Conservation (phyloP, 495 filamentous ascomycete genomes). For the Cercophora sp. region DNA sequence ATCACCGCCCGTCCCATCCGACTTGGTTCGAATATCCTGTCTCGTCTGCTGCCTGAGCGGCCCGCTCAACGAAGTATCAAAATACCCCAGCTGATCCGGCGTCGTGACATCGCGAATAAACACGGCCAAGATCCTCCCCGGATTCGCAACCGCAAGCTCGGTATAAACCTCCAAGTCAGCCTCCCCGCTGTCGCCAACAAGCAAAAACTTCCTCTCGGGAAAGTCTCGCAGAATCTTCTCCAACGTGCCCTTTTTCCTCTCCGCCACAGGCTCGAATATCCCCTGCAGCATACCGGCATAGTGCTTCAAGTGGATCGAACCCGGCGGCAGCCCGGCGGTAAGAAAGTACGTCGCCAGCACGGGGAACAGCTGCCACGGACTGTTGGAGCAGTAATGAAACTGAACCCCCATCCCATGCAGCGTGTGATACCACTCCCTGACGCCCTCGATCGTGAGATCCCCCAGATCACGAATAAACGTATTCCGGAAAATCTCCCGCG, state of each 20-base stretch:
- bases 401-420: conserved; percentile 76
- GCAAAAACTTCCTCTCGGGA: conserved; percentile 80
- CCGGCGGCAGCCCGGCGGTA: conserved; percentile 72
- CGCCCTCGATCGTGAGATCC: conserved; percentile 79
- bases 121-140: conserved; percentile 70
- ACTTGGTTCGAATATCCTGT: conserved; percentile 17
- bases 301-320: conserved; percentile 90
- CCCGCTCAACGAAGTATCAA: conserved; percentile 61
- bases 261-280: conserved; percentile 95
- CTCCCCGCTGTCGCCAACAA: conserved; percentile 94
- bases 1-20: conserved; percentile 21
- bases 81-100: conserved; percentile 60
- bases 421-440: conserved; percentile 79
- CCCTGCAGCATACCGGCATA: conserved; percentile 95
- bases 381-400: conserved; percentile 89
- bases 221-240: conserved; percentile 87
- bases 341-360: conserved; percentile 80
- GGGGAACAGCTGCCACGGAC: conserved; percentile 94
- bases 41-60: conserved; percentile 15
- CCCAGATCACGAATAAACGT: conserved; percentile 82
- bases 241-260: conserved; percentile 82
- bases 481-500: conserved; percentile 92
- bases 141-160: conserved; percentile 79
- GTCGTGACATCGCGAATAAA: conserved; percentile 97
- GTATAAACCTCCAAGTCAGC: conserved; percentile 97